These are phyloP conservation scores for Rickenella mellea DNA, from an alignment of 768 basidiomycete species.

Conservation along the genomic window DNA sequence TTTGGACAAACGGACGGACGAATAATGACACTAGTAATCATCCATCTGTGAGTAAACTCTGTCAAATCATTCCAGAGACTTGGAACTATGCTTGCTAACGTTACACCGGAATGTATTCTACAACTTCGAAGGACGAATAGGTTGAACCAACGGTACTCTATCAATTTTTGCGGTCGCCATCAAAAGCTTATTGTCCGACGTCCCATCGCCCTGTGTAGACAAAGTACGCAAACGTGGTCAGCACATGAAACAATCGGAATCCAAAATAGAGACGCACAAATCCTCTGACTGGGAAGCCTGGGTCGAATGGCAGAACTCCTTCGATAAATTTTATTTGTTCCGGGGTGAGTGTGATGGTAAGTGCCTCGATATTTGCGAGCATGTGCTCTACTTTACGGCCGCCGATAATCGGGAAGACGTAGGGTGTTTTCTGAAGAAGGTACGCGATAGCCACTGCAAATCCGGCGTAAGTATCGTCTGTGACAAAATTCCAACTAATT, in stretches of 20 bases:
- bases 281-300: slow-evolving; percentile 31
- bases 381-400: slow-evolving; percentile 45
- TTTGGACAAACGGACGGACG: no score
- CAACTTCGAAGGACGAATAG: neutral
- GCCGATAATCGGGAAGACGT: slow-evolving; percentile 43
- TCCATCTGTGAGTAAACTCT: no score
- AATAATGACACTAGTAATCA: no score
- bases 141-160: neutral
- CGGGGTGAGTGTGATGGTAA: slow-evolving; percentile 33
- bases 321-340: slow-evolving; percentile 40
- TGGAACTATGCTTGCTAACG: no score
- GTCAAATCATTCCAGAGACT: no score
- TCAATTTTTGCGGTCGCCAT: slow-evolving; percentile 1
- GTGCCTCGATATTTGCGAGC: slow-evolving; percentile 37
- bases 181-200: neutral
- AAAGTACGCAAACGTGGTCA: no score
- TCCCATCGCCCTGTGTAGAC: neutral
- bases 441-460: slow-evolving; percentile 41
- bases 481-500: no score
- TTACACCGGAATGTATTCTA: no score
- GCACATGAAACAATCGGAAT: neutral
- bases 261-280: slow-evolving; percentile 18
- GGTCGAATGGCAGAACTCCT: slow-evolving; percentile 29
- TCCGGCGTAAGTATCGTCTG: slow-evolving; percentile 4
- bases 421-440: slow-evolving; percentile 43